These are phyloP conservation scores for Prunus padus DNA, from an alignment of 306 rosid species.

Conservation along the genomic window DNA sequence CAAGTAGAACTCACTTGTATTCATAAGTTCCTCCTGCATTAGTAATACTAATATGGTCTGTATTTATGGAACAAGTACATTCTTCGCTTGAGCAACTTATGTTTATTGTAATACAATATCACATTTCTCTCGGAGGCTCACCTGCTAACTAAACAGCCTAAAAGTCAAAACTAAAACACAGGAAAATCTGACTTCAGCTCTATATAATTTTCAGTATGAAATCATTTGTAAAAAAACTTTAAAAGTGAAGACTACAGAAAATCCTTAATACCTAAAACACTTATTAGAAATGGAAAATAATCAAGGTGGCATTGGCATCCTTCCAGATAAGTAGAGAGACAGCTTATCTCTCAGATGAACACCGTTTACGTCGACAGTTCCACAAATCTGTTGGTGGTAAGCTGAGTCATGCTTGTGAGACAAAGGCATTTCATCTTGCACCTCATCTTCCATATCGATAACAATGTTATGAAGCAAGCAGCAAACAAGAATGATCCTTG, in stretches of 20 bases:
- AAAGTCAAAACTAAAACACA: slow-evolving; percentile 24
- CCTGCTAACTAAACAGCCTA: slow-evolving; percentile 17
- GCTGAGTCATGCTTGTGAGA: slow-evolving; percentile 65
- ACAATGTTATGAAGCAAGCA: slow-evolving; percentile 89
- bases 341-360: slow-evolving; percentile 58
- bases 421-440: slow-evolving; percentile 45
- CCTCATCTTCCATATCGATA: slow-evolving; percentile 67
- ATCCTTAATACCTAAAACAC: slow-evolving; percentile 25
- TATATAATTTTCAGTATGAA: neutral
- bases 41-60: too few species aligned
- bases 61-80: neutral
- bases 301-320: slow-evolving; percentile 41
- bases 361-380: slow-evolving; percentile 56
- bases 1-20: neutral
- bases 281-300: slow-evolving; percentile 10
- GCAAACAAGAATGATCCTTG: slow-evolving; percentile 85
- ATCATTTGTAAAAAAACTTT: slow-evolving; percentile 9
- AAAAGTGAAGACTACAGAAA: slow-evolving; percentile 15
- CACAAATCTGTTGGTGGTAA: slow-evolving; percentile 69
- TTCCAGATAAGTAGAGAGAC: slow-evolving; percentile 52
- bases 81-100: neutral
- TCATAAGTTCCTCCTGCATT: too few species aligned
- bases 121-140: neutral
- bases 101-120: neutral
- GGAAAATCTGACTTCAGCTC: slow-evolving; percentile 10